Evolutionary conservation across 148 eudicot genomes (phyloP).

Genomic region (Rhododendron williamsianum): DNA sequence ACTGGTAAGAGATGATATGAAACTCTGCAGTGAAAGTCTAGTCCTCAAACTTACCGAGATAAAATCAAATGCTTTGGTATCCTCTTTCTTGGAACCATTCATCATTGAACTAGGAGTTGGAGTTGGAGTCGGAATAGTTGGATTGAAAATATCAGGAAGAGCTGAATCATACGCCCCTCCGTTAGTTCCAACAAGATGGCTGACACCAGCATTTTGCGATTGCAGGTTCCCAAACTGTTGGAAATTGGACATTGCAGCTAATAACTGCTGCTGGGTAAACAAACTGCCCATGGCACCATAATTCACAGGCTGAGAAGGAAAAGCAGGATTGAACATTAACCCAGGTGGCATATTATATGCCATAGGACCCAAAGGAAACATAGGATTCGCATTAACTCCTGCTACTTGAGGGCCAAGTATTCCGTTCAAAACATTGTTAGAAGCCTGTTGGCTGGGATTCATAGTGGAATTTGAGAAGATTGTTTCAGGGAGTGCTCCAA

Average conservation of each 20-base stretch:
- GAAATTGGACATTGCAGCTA: slow-evolving; percentile 82
- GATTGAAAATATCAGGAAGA: slow-evolving; percentile 80
- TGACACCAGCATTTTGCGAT: slow-evolving; percentile 35
- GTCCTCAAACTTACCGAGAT: slow-evolving; percentile 61
- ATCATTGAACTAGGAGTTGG: slow-evolving; percentile 55
- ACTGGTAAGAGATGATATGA: not conserved
- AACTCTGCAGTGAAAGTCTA: not conserved
- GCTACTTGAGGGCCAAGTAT: slow-evolving; percentile 39
- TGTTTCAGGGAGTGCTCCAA: slow-evolving; percentile 26
- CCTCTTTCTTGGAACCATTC: slow-evolving; percentile 73
- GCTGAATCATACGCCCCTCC: slow-evolving; percentile 41
- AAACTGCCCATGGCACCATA: slow-evolving; percentile 62
- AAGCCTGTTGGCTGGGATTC: slow-evolving; percentile 29
- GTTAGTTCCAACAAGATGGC: slow-evolving; percentile 35
- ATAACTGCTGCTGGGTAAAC: slow-evolving; percentile 70
- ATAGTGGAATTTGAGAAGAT: slow-evolving; percentile 24
- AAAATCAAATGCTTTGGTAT: slow-evolving; percentile 87
- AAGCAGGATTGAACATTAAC: slow-evolving; percentile 53
- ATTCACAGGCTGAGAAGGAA: slow-evolving; percentile 57
- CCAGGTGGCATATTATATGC: slow-evolving; percentile 60
- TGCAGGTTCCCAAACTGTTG: slow-evolving; percentile 61
- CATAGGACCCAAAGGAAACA: slow-evolving; percentile 57
- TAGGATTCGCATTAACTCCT: slow-evolving; percentile 37
- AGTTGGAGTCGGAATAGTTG: slow-evolving; percentile 50
- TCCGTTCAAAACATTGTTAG: slow-evolving; percentile 27